Evolutionary conservation across 441 rosid genomes (phyloP).

Genomic region (Cnidoscolus chayamansa): DNA sequence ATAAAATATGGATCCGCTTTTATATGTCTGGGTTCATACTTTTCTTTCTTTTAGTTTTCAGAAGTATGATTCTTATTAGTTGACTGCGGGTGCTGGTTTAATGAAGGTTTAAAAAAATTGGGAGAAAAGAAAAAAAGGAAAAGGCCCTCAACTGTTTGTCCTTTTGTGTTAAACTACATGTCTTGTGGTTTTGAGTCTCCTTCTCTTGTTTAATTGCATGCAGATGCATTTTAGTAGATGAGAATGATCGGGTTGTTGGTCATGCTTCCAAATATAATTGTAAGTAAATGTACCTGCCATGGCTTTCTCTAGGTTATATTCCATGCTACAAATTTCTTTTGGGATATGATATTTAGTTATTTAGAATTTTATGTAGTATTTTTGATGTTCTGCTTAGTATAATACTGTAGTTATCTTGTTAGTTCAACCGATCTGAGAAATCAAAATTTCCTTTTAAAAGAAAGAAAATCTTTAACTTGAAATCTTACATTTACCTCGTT

Average conservation of each 20-base stretch:
- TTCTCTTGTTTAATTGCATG: conserved; percentile 22
- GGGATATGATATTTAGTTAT: not conserved
- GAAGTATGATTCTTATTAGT: not conserved
- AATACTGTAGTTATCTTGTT: not conserved
- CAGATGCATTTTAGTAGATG: conserved; percentile 98
- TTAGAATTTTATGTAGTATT: not conserved
- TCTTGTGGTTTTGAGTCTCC: not conserved
- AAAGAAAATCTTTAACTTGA: not conserved
- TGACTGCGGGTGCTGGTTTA: not conserved
- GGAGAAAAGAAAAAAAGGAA: too few species aligned
- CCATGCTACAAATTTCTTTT: not conserved
- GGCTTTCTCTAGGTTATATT: not conserved
- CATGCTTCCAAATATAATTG: conserved; percentile 89
- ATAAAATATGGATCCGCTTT: conserved; percentile 1
- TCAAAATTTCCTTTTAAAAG: not conserved
- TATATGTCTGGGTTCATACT: not conserved
- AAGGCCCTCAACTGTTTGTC: too few species aligned
- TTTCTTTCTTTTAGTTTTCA: not conserved
- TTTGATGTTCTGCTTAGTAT: not conserved
- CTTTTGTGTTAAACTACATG: too few species aligned
- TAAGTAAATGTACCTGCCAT: conserved; percentile 30
- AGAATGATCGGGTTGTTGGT: conserved; percentile 74
- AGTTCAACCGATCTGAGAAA: not conserved
- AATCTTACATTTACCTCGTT: not conserved
- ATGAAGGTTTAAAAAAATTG: not conserved